Evolutionary conservation across 495 filamentous ascomycete genomes (phyloP), one percentile per base, ranked within the genome.

Genomic region (Aspergillus steynii): DNA sequence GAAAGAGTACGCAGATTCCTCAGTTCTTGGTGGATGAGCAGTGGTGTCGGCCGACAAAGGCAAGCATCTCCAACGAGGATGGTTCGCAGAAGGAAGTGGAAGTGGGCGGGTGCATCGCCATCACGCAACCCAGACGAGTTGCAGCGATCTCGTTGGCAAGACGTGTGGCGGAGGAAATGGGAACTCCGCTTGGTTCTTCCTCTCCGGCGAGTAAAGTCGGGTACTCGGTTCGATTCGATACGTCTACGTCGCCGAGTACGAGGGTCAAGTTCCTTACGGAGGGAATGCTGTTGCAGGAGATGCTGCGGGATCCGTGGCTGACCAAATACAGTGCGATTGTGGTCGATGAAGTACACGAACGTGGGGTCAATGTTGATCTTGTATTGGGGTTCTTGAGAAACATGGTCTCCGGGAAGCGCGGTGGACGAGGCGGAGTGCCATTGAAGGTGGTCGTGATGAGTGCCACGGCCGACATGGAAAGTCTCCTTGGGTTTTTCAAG

Each of bases 311-410:
- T 72, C 92, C 94, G 2, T 80, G 85, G 71, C 76, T 99, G 64
- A 84, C 80, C 31, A 85, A 89, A 66, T 99, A 99, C 70, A 94
- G 91, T 62, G 91, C 89, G 1, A 82, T 99, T 3, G 82, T 98
- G 53, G 90, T 99, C 9, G 96, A 99, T 77, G 96, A 99, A 69
- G 92, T 98, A 3, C 96, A 99, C 76, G 96, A 99, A 75, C 83
- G 96, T 58, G 96, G 94, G 58, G 85, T 96, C n/a, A 96, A 97
- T 67, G 94, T 97, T 15, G 96, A 99, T 78, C 74, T 98, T 53
- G 77, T 96, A 0, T 79, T 91, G 53, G 96, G 96, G 0, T 98
- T 99, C 65, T 73, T 98, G 62, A 90, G 88, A 68, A 88, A 89
- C 60, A 78, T 96, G 31, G 71, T 91, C 1, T 74, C 77, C 31